Evolutionary conservation across 164 flowering plant genomes (phyloP), one percentile per base, ranked within the genome.

Genomic region (Umbilicus rupestris): DNA sequence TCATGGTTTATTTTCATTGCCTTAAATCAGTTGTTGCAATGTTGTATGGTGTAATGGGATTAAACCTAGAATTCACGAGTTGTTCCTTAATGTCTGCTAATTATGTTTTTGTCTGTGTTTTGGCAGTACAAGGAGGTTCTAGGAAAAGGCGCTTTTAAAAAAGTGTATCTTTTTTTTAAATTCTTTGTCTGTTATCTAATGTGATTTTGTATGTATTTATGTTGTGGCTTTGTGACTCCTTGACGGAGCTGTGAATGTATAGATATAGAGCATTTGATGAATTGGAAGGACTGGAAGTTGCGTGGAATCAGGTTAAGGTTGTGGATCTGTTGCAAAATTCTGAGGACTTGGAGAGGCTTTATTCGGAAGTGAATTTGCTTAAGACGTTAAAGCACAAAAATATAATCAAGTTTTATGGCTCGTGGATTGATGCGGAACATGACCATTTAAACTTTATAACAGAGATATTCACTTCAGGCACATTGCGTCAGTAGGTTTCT

Each of bases 251-350:
- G 31, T 42, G 69, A 70, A 57, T 28, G 69, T 74, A 49, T 69
- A 95, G 99, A 62, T 92, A 92, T 69, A 84, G 82, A 75, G 98
- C 89, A 46, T 95, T 95, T 82, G 99, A 95, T 80, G 95, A 92
- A 77, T 68, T 73, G 73, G 99, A 92, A 79, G 99, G 99, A 33
- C 85, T 95, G 24, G 99, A 92, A 79, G 98, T 95, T 64, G 99
- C 99, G 16, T 95, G 99, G 99, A 92, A 95, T 82, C 98, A 95
- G 78, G 83, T 92, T 60, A 95, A 84, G 76, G 80, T 92, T 63
- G 75, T 85, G 7, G 98, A 88, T 73, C 80, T 90, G 24, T 74
- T 95, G 76, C 77, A 86, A 14, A 77, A 83, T 59, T 74, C 87
- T 0, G 94, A 79, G 17, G 97, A 92, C 69, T 69, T 90, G 75